These are phyloP conservation scores for Sicyos baderoa DNA, from an alignment of 306 rosid genomes.

Conservation along the genomic window DNA sequence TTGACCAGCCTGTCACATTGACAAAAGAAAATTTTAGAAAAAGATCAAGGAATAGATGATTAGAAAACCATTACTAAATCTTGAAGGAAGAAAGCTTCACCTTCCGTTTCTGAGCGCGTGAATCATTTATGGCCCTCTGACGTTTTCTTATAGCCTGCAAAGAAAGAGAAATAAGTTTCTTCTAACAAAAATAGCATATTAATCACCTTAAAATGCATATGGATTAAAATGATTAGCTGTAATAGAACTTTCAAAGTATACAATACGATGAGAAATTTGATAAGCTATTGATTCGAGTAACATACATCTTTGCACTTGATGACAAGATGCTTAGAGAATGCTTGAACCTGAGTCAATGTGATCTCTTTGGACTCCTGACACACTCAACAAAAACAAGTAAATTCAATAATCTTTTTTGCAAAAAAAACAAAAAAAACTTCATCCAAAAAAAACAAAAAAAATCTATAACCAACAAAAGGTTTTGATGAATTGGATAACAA, in stretches of 20 bases:
- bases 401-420: conserved; percentile 15
- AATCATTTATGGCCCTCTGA: conserved; percentile 85
- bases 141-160: conserved; percentile 77
- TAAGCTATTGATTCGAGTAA: conserved; percentile 16
- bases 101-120: conserved; percentile 95
- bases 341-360: conserved; percentile 49
- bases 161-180: conserved; percentile 21
- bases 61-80: conserved; percentile 3
- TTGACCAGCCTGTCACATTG: conserved; percentile 84
- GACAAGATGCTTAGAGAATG: conserved; percentile 45
- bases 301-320: conserved; percentile 78
- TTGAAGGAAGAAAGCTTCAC: conserved; percentile 34
- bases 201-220: not conserved
- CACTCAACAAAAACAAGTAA: conserved; percentile 28
- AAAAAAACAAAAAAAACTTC: no score
- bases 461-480: not conserved
- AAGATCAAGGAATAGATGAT: conserved; percentile 1
- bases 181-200: conserved; percentile 6
- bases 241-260: not conserved
- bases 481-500: not conserved
- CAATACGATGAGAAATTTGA: not conserved
- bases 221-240: not conserved
- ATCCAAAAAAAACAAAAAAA: no score
- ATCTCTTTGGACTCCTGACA: conserved; percentile 80
- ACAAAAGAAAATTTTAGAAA: conserved; percentile 19